phyloP scores from a whole-genome alignment of 371 early-diverging fungal species.

The Lichtheimia ornata region DNA sequence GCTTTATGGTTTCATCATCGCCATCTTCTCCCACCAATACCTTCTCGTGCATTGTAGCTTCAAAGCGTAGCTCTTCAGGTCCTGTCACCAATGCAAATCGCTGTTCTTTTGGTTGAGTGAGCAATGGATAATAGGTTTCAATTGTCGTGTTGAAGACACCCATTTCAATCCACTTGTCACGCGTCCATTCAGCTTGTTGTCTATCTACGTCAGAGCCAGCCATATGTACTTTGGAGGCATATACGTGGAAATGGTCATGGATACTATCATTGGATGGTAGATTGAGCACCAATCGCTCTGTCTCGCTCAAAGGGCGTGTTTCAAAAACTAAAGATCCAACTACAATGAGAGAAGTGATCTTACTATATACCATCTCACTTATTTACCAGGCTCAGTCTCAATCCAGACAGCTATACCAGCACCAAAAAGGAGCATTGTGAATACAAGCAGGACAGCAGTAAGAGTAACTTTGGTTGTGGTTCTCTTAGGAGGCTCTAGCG shows the following conservation, averaged over 20 bases:
- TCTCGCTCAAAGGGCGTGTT: not conserved
- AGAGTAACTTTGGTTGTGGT: constrained; percentile 22
- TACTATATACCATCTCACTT: too few species aligned
- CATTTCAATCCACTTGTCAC: constrained; percentile 45
- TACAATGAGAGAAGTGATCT: too few species aligned
- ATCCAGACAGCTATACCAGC: constrained; percentile 16
- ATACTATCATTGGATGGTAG: constrained; percentile 23
- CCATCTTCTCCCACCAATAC: constrained; percentile 58
- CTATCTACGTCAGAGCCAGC: constrained; percentile 49
- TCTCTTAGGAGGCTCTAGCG: constrained; percentile 36
- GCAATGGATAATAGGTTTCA: constrained; percentile 59
- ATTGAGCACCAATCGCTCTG: constrained; percentile 16
- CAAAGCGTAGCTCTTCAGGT: constrained; percentile 41
- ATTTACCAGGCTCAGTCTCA: constrained; percentile 5
- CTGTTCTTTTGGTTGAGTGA: constrained; percentile 59
- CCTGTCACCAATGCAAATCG: constrained; percentile 56
- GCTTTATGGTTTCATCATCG: constrained; percentile 55
- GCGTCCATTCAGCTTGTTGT: constrained; percentile 59
- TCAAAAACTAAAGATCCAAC: not conserved
- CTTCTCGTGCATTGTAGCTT: constrained; percentile 59
- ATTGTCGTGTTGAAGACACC: constrained; percentile 56
- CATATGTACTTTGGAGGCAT: constrained; percentile 53
- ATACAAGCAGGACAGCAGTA: constrained; percentile 21
- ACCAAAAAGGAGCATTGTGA: constrained; percentile 21
- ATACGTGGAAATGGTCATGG: constrained; percentile 41